Evolutionary conservation across 257 asterid species (phyloP).

Genomic region (Solanum dulcamara): DNA sequence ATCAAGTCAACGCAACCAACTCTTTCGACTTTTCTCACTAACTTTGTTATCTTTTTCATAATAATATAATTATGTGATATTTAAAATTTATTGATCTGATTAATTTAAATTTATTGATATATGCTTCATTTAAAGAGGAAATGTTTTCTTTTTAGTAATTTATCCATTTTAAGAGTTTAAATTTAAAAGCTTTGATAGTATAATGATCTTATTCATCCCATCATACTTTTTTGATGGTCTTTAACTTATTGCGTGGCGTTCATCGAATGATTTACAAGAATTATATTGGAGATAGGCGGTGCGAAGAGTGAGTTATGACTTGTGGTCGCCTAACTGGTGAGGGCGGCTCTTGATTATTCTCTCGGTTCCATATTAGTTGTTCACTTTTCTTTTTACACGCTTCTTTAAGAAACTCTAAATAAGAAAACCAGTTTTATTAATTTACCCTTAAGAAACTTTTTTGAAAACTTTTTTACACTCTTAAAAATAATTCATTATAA

Average conservation of each 20-base stretch:
- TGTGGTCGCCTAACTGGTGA: accelerated
- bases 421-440: background rate
- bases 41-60: background rate
- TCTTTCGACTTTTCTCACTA: background rate
- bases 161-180: background rate
- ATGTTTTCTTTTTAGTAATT: background rate
- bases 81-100: background rate
- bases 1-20: background rate
- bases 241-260: background rate
- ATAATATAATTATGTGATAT: background rate
- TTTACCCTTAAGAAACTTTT: background rate
- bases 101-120: background rate
- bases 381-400: accelerated
- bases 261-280: background rate
- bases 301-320: background rate
- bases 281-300: background rate
- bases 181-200: background rate
- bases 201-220: background rate
- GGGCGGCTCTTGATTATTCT: background rate
- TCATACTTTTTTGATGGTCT: no score
- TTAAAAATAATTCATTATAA: background rate
- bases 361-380: background rate
- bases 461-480: background rate
- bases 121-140: background rate
- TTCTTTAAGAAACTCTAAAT: background rate